A percentile compares a stretch with the other conserved stretches of the same genome.
These are phyloP conservation scores for Novymonas esmeraldas DNA, from an alignment of 208 protist genomes.

Conservation along the genomic window DNA sequence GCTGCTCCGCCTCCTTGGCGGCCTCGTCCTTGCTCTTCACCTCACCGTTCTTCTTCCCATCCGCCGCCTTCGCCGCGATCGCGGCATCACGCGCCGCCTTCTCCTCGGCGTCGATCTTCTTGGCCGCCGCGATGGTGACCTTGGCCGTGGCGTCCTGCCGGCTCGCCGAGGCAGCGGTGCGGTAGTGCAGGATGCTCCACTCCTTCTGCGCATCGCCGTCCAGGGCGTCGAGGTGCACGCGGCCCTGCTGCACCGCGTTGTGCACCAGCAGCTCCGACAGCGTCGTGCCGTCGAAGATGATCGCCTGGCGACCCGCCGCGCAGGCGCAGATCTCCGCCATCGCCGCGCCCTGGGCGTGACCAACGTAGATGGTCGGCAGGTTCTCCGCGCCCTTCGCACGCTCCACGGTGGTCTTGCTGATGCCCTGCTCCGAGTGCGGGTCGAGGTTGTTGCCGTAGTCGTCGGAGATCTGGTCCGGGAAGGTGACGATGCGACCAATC, in stretches of 20 bases:
- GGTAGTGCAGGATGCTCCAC: constrained; percentile 42
- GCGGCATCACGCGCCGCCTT: constrained; percentile 12
- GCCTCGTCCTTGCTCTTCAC: constrained; percentile 14
- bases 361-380: constrained; percentile 48
- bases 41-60: constrained; percentile 7
- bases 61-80: background rate
- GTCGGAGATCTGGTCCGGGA: constrained; percentile 52
- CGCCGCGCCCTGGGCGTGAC: constrained; percentile 47
- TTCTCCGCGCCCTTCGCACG: constrained; percentile 12
- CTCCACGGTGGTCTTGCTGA: constrained; percentile 36
- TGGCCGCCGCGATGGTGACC: constrained; percentile 3
- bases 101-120: constrained; percentile 23
- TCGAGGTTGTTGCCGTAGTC: constrained; percentile 75
- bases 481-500: constrained; percentile 42
- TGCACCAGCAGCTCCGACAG: constrained; percentile 41
- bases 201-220: constrained; percentile 13
- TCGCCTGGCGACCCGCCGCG: constrained; percentile 31
- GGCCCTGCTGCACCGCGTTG: constrained; percentile 34
- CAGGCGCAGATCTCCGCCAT: constrained; percentile 47
- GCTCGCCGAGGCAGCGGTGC: constrained; percentile 17
- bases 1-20: constrained; percentile 30
- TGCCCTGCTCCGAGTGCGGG: constrained; percentile 40
- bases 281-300: constrained; percentile 49
- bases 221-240: constrained; percentile 28
- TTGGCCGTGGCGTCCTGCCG: constrained; percentile 21